These are phyloP conservation scores for Colletotrichum incanum DNA, from an alignment of 2,329 filamentous ascomycete species.

Conservation along the genomic window DNA sequence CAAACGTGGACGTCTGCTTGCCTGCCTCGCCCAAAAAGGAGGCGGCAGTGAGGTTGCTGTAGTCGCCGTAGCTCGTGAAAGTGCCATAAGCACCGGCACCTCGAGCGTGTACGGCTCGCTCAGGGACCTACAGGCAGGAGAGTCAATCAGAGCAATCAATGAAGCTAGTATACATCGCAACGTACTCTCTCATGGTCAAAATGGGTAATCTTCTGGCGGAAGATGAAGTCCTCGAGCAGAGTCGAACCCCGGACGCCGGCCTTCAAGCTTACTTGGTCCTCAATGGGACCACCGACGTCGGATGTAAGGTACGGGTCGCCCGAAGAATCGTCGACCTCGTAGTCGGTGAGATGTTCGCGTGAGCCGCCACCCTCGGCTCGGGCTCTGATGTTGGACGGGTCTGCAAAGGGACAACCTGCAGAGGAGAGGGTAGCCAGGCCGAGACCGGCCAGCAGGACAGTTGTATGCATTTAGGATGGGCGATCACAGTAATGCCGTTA, in stretches of 20 bases:
- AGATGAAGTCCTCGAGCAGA: slow-evolving; percentile 80
- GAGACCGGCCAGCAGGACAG: slow-evolving; percentile 46
- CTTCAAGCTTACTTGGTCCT: slow-evolving; percentile 76
- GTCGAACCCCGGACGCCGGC: slow-evolving; percentile 78
- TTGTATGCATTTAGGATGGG: slow-evolving; percentile 31
- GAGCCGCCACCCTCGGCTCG: slow-evolving; percentile 45
- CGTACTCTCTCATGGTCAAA: slow-evolving; percentile 80
- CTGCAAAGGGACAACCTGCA: slow-evolving; percentile 55
- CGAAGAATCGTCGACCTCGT: slow-evolving; percentile 67
- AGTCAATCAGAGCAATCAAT: slow-evolving; percentile 38
- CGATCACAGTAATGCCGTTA: background rate
- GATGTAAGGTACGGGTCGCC: slow-evolving; percentile 69
- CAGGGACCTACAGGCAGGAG: slow-evolving; percentile 63
- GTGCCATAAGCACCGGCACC: slow-evolving; percentile 79
- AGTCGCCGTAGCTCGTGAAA: slow-evolving; percentile 78
- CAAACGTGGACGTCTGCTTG: slow-evolving; percentile 74
- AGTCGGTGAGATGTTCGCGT: slow-evolving; percentile 52
- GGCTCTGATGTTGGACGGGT: slow-evolving; percentile 42
- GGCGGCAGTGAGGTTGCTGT: slow-evolving; percentile 77
- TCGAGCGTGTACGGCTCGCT: slow-evolving; percentile 79
- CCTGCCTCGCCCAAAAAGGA: slow-evolving; percentile 72
- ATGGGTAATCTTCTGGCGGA: slow-evolving; percentile 79
- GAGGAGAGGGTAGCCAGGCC: slow-evolving; percentile 41
- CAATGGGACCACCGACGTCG: slow-evolving; percentile 78
- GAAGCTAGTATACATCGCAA: slow-evolving; percentile 5